Evolutionary conservation across 176 grass and related monocot species (phyloP), one percentile per base, ranked within the genome.

Genomic region (Ampelocalamus luodianensis): DNA sequence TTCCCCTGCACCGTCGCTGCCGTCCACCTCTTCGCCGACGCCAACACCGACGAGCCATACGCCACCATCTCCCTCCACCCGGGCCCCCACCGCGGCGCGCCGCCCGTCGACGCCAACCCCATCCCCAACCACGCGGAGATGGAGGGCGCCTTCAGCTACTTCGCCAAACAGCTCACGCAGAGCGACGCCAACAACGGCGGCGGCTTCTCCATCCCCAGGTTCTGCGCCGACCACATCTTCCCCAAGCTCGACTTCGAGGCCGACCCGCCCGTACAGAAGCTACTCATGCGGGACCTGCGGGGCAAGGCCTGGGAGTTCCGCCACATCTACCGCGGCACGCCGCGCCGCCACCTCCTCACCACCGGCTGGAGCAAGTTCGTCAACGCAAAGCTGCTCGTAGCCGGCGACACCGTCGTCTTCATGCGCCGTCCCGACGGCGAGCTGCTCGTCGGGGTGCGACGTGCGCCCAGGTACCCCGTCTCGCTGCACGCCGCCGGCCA

Each of bases 141-240:
- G 11, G 5, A 8, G 13, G 0, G 37, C 0, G 16, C 38, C 2
- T 70, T 89, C 37, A 1, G 0, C 32, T 94, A 80, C 65, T 89
- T 77, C 77, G 77, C 85, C 53, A 97, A 97, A 80, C 78, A 90
- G 38, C 90, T 97, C 55, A 97, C 90, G 29, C 88, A 74, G 70
- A 94, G 89, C 94, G 94, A 97, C 80, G 94, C 94, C 65, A 94
- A 97, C 90, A 97, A 94, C 65, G 94, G 94, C 49, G 90, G 86
- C 65, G 92, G 92, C 22, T 97, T 97, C 80, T 94, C 94, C 55
- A 83, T 97, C 6, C 92, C 92, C 65, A 85, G 88, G 72, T 81
- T 81, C 80, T 97, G 90, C 90, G 90, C 92, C 66, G 92, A 91
- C 15, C 22, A 68, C 24, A 82, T 97, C 79, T 91, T 97, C 72